These are phyloP conservation scores for Vitellaria paradoxa DNA, from an alignment of 179 eudicot species.

Conservation along the genomic window DNA sequence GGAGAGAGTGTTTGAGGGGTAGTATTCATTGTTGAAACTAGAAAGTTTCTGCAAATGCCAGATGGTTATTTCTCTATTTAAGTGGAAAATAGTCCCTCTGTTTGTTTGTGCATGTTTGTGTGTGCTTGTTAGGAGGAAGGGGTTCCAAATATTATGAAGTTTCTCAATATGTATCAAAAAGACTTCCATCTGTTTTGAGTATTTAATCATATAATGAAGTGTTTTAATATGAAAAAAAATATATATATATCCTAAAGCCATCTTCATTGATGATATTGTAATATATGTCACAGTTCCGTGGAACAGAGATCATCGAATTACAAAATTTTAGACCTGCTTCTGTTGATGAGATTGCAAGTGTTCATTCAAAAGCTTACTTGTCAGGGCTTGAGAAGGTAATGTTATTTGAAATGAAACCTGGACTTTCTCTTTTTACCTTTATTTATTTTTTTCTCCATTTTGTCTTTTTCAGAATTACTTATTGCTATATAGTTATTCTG, in stretches of 20 bases:
- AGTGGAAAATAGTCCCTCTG: background rate
- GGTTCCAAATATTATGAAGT: background rate
- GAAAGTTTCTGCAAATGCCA: background rate
- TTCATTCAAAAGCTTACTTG: constrained; percentile 78
- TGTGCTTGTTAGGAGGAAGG: background rate
- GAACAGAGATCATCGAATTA: constrained; percentile 64
- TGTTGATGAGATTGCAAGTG: constrained; percentile 69
- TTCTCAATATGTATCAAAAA: constrained; percentile 3
- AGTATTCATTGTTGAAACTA: background rate
- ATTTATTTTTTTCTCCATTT: background rate
- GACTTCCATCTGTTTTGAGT: background rate
- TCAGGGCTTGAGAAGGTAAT: constrained; percentile 90
- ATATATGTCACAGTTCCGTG: constrained; percentile 53
- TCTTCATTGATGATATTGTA: background rate
- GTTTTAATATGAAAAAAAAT: background rate
- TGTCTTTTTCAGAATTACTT: background rate
- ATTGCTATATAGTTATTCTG: background rate
- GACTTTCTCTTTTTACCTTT: background rate
- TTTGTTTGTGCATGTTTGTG: background rate
- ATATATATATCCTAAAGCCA: background rate
- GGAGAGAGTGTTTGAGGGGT: background rate
- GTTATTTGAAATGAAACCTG: constrained; percentile 5
- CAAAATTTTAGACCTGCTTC: constrained; percentile 61
- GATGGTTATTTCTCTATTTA: background rate
- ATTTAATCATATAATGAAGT: background rate